phyloP scores from a whole-genome alignment of 2,329 filamentous ascomycete genomes.

The Neospermospora avenae region DNA sequence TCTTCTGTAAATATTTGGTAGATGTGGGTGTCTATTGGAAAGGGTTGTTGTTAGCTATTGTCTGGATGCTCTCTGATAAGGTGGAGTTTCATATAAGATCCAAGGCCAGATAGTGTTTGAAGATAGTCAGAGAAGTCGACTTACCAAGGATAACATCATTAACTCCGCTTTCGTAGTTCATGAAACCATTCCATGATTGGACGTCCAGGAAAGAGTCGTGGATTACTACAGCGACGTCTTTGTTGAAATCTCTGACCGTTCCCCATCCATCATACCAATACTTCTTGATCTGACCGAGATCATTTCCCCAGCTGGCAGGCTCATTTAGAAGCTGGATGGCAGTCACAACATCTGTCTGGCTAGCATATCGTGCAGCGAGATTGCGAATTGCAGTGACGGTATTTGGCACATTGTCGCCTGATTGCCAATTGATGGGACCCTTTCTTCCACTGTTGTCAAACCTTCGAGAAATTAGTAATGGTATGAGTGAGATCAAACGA shows the following conservation, averaged over 20 bases:
- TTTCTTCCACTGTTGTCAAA: constrained; percentile 63
- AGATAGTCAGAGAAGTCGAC: background rate
- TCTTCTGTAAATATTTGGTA: constrained; percentile 42
- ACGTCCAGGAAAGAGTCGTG: constrained; percentile 55
- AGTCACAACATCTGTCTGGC: constrained; percentile 41
- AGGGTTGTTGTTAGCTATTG: background rate
- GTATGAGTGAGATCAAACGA: background rate
- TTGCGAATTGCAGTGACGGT: constrained; percentile 39
- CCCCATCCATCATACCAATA: constrained; percentile 52
- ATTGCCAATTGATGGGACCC: constrained; percentile 45
- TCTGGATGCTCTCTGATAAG: background rate
- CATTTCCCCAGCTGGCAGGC: constrained; percentile 36
- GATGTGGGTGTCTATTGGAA: constrained; percentile 38
- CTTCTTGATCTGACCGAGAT: constrained; percentile 36
- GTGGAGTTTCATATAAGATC: background rate
- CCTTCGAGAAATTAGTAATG: constrained; percentile 45
- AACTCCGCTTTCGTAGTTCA: constrained; percentile 47
- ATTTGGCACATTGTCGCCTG: constrained; percentile 39
- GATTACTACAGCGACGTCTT: constrained; percentile 50
- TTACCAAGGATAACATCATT: constrained; percentile 37
- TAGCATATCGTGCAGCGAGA: constrained; percentile 40
- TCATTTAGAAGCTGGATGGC: constrained; percentile 45
- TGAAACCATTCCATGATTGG: constrained; percentile 56
- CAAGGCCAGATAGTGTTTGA: background rate
- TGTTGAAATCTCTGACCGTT: constrained; percentile 43